Evolutionary conservation across 2,329 filamentous ascomycete genomes (phyloP).

Genomic region (Sordariomycetes sp.): DNA sequence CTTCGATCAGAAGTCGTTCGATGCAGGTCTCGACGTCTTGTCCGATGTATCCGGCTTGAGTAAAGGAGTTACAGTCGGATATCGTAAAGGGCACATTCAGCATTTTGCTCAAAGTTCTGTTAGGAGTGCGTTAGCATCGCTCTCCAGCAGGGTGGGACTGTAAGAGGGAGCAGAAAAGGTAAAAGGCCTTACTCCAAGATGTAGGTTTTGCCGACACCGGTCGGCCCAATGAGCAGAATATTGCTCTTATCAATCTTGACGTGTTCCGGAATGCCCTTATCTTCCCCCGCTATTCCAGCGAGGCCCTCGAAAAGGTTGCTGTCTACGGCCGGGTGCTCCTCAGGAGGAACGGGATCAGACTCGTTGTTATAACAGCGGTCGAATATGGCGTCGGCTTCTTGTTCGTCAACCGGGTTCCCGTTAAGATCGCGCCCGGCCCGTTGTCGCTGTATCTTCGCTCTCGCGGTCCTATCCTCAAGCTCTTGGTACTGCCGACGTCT

Average conservation of each 20-base stretch:
- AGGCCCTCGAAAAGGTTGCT: constrained; percentile 25
- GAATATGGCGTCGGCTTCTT: constrained; percentile 12
- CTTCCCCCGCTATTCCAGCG: constrained; percentile 31
- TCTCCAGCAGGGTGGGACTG: background rate
- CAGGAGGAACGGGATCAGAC: background rate
- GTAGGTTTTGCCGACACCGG: constrained; percentile 91
- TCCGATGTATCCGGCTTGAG: constrained; percentile 93
- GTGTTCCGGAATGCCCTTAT: constrained; percentile 27
- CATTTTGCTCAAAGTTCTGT: constrained; percentile 71
- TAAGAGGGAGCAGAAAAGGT: background rate
- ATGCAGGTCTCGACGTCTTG: constrained; percentile 97
- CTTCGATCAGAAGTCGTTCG: constrained; percentile 77
- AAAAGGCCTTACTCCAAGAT: constrained; percentile 55
- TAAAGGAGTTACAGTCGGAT: constrained; percentile 91
- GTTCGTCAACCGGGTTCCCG: constrained; percentile 1
- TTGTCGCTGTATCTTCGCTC: constrained; percentile 60
- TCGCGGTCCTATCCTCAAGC: constrained; percentile 43
- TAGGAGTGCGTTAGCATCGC: constrained; percentile 11
- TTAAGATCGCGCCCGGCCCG: constrained; percentile 57
- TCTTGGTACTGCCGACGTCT: constrained; percentile 72
- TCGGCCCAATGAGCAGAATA: constrained; percentile 79
- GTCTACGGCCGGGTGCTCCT: constrained; percentile 4
- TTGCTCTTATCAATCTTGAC: constrained; percentile 94
- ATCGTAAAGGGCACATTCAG: constrained; percentile 95
- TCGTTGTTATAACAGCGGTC: background rate